phyloP scores from a whole-genome alignment of 2,329 filamentous ascomycete species.

The Sordariomycetes sp. region DNA sequence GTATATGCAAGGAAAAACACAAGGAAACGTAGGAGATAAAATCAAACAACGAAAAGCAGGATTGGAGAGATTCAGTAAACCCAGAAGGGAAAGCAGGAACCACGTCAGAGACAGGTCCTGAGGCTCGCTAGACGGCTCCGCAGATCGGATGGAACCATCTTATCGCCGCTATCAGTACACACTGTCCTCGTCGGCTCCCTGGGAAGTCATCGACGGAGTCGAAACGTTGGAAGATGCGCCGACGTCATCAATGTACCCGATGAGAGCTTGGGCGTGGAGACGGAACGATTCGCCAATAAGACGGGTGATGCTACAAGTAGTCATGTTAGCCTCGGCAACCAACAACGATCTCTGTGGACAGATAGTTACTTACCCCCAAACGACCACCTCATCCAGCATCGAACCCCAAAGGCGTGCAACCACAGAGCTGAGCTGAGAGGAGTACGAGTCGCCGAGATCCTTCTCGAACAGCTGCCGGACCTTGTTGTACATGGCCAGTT shows the following conservation, averaged over 20 bases:
- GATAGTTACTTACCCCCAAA: conserved; percentile 77
- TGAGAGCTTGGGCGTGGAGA: conserved; percentile 84
- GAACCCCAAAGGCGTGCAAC: conserved; percentile 93
- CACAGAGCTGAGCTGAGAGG: conserved; percentile 80
- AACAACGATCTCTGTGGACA: not conserved
- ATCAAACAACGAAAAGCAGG: not conserved
- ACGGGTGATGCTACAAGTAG: conserved; percentile 58
- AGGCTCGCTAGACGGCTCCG: not conserved
- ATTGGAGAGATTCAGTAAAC: not conserved
- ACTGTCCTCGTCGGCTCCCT: conserved; percentile 58
- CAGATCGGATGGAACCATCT: not conserved
- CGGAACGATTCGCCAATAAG: conserved; percentile 98
- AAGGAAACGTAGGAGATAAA: not conserved
- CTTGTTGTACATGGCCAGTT: conserved; percentile 84
- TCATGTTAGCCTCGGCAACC: conserved; percentile 8
- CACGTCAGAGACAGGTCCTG: not conserved
- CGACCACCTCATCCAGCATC: conserved; percentile 96
- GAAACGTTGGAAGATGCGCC: conserved; percentile 57
- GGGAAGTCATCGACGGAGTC: conserved; percentile 59
- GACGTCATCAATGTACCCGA: conserved; percentile 83
- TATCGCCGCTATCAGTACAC: conserved; percentile 45
- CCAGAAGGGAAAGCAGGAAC: not conserved
- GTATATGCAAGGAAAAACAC: conserved; percentile 7
- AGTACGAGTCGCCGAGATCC: conserved; percentile 62
- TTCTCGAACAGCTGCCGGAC: conserved; percentile 82